Evolutionary conservation across 768 basidiomycete genomes (phyloP), one percentile per base, ranked within the genome.

Genomic region (Infundibulicybe gibba): DNA sequence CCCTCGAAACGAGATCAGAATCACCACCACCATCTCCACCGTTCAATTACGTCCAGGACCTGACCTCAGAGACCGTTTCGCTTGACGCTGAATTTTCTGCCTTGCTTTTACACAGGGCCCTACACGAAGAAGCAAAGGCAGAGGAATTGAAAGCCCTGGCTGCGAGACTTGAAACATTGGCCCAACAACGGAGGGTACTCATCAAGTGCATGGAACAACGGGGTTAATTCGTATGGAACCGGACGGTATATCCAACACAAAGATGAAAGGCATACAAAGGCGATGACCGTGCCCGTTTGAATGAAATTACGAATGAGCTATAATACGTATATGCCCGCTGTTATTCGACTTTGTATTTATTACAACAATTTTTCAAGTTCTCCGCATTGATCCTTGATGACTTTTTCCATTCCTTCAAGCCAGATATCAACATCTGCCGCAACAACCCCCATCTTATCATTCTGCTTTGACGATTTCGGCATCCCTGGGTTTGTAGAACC

Each of bases 371-470:
- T 75, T 51, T 74, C 74, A 13, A 75, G 68, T 48, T 85, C 82
- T 16, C 65, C 66, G 1, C 68, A 70, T 40, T 83, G 79, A 39
- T 81, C 77, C 38, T 65, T 58, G 14, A 97, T 80, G 19, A 89
- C 87, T 49, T 72, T 80, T 44, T 85, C 81, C 83, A 98, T 90
- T 2, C 90, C 93, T 15, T 82, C 76, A 33, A 98, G 64, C 94
- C 94, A 97, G 8, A 73, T 56, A 49, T 83, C 81, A 12, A 93
- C 76, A 43, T 72, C 63, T 3, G 73, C 69, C 14, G 60, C 57
- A 16, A 40, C 15, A n/a, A 41, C 38, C 17, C 25, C n/a, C 19
- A 12, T 43, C 10, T 38, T 38, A 19, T 14, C 17, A 19, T n/a
- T 38, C 14, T 19, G 14, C 17, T 38, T 38, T 38, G 35, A 38